Evolutionary conservation across 352 stramenopile genomes (phyloP), one percentile per base, ranked within the genome.

Genomic region (Phytophthora podocarpi): DNA sequence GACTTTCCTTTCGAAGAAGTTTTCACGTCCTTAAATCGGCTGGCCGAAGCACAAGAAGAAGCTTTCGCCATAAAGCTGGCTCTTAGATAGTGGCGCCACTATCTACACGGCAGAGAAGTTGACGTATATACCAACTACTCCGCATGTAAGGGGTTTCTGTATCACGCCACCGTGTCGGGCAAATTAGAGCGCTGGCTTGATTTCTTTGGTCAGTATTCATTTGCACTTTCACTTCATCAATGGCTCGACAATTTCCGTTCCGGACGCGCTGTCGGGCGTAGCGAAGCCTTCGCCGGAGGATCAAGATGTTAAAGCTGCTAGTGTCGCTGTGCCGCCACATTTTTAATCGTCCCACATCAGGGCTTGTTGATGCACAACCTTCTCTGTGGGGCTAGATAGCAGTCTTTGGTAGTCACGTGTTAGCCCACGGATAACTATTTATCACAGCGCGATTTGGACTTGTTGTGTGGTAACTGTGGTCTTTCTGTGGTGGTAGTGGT

Each of bases 1-100:
- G 10, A 16, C 18, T 1, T 50, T 59, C 21, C 9, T 59, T 2
- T 50, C 50, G 1, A 50, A 59, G 50, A 49, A 59, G 13, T 13
- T 50, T 1, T 50, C 50, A 4, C 37, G 27, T 8, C 37, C 34
- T 15, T 27, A 59, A 15, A 13, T 43, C n/a, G 50, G 50, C 8
- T 50, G 27, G 37, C 50, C 50, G 2, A 32, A 36, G 2, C 20
- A 50, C 21, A 39, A 59, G 20, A 59, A 59, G n/a, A 39, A 50
- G 20, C 13, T 59, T 59, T 49, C 10, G 27, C 50, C 4, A 59
- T 59, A 13, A 59, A 59, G 37, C 5, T 59, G 7, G 50, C 27
- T 2, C 21, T 50, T 1, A 16, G 13, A 1, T 50, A 59, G 10
- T 59, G 39, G 37, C 4, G 37, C 5, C 37, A 59, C 9, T 59